Percentiles rank a stretch among this genome's conserved stretches.
phyloP scores from a whole-genome alignment of 495 filamentous ascomycete species.

The Penicillium nucicola region DNA sequence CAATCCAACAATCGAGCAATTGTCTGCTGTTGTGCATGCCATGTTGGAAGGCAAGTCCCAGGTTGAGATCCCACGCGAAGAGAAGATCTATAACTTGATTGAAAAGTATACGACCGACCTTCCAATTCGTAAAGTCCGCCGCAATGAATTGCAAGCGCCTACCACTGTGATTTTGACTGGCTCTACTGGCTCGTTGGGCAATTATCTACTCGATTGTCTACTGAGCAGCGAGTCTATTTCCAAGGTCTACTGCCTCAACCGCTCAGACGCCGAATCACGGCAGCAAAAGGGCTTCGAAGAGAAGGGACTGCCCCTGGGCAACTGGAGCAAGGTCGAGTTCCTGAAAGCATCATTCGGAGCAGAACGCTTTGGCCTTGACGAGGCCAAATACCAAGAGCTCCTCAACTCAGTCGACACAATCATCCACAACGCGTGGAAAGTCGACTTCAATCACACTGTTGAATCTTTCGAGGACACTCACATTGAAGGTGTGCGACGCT shows the following conservation, averaged over 20 bases:
- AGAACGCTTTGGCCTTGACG: conserved; percentile 44
- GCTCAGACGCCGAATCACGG: conserved; percentile 24
- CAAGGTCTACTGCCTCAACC: conserved; percentile 57
- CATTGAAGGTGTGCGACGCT: conserved; percentile 48
- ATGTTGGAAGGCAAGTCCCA: conserved; percentile 15
- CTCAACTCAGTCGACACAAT: conserved; percentile 44
- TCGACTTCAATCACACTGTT: conserved; percentile 59
- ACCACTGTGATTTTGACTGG: conserved; percentile 48
- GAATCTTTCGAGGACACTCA: conserved; percentile 55
- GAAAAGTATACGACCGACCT: conserved; percentile 22
- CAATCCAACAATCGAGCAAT: conserved; percentile 25
- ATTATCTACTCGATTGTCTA: conserved; percentile 50
- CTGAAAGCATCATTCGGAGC: conserved; percentile 47
- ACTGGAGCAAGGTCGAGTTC: conserved; percentile 39
- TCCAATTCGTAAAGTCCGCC: conserved; percentile 12
- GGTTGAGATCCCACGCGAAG: conserved; percentile 8
- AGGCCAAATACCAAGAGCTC: conserved; percentile 38
- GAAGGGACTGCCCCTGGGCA: conserved; percentile 14
- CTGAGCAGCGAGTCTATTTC: conserved; percentile 32
- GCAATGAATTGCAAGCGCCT: not conserved
- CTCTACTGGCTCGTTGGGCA: conserved; percentile 56
- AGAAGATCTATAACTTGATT: conserved; percentile 16
- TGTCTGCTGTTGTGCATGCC: conserved; percentile 16
- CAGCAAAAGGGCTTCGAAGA: conserved; percentile 18
- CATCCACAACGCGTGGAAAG: conserved; percentile 64